phyloP scores from a whole-genome alignment of 257 asterid genomes.

The Solanum raphanifolium region DNA sequence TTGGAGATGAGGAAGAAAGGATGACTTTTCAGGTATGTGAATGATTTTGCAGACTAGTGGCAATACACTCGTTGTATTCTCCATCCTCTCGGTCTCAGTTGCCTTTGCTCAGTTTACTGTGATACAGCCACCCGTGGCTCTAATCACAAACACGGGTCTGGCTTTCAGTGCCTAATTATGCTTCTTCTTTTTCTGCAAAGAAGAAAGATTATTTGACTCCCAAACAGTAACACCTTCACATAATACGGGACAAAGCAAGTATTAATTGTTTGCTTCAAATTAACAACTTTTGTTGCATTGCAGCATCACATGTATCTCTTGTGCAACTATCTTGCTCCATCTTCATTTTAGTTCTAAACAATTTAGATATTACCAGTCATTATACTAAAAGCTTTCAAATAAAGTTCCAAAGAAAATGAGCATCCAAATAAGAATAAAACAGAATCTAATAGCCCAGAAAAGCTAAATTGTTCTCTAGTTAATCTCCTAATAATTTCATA shows the following conservation, averaged over 20 bases:
- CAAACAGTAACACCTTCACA: not conserved
- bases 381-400: not conserved
- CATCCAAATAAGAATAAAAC: not conserved
- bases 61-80: not conserved
- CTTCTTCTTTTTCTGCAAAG: not conserved
- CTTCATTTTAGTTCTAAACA: not conserved
- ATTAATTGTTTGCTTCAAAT: not conserved
- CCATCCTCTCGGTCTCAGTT: not conserved
- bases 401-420: not conserved
- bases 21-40: conserved; percentile 61
- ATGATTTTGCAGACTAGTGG: conserved; percentile 33
- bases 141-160: not conserved
- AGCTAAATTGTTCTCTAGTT: not conserved
- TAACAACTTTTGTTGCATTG: not conserved
- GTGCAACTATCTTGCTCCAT: not conserved
- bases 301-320: not conserved
- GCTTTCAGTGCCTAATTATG: not conserved
- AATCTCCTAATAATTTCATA: not conserved
- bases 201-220: not conserved
- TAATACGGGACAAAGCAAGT: not conserved
- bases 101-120: not conserved
- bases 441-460: not conserved
- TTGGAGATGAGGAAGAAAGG: conserved; percentile 54
- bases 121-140: not conserved
- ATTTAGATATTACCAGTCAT: not conserved